These are phyloP conservation scores for Phaffomyces thermotolerans DNA, from an alignment of 805 yeast species.

Conservation along the genomic window DNA sequence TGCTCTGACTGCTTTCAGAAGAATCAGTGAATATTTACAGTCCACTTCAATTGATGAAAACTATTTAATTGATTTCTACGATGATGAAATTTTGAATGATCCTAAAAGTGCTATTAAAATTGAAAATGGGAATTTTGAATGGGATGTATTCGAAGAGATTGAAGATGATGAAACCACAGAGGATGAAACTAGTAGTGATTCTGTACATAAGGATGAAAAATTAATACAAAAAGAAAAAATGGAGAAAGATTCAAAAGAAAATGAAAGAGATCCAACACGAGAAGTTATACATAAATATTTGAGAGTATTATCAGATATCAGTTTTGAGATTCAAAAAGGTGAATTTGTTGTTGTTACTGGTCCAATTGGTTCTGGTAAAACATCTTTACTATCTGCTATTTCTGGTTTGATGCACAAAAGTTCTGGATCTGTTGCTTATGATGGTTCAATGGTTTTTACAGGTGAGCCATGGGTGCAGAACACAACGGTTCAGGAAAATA, in stretches of 20 bases:
- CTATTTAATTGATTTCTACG: conserved; percentile 27
- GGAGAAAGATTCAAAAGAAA: neutral
- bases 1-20: conserved; percentile 51
- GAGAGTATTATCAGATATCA: conserved; percentile 32
- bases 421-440: conserved; percentile 38
- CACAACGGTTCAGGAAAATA: conserved; percentile 67
- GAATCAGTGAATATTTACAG: conserved; percentile 45
- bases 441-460: conserved; percentile 44
- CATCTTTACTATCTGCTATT: conserved; percentile 61
- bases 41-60: conserved; percentile 36
- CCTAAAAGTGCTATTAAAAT: conserved; percentile 39
- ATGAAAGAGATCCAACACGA: neutral
- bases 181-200: neutral
- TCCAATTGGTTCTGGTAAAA: conserved; percentile 75
- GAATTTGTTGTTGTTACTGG: conserved; percentile 75
- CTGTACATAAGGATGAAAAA: neutral
- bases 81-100: conserved; percentile 7
- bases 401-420: conserved; percentile 63
- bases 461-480: conserved; percentile 81
- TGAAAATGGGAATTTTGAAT: conserved; percentile 47
- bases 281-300: conserved; percentile 6
- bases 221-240: neutral
- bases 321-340: conserved; percentile 48
- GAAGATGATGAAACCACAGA: neutral
- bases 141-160: conserved; percentile 40